Conservation (phyloP, 2,329 filamentous ascomycete species). For the Dryadomyces sulphureus region DNA sequence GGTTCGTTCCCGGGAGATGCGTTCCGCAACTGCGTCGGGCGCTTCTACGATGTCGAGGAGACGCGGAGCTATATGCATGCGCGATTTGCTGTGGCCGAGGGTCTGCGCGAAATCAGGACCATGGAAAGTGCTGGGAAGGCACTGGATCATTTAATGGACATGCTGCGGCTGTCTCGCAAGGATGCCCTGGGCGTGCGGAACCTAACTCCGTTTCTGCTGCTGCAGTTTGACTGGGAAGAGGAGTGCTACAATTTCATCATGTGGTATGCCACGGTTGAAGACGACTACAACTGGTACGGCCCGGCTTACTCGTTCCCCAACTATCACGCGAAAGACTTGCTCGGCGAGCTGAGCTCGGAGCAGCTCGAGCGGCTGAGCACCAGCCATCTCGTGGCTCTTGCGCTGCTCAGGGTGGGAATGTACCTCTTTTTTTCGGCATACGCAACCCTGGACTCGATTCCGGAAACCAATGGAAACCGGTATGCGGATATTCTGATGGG, state of each 20-base stretch:
- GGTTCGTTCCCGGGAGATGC: too few species aligned
- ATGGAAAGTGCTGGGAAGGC: too few species aligned
- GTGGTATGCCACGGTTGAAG: slow-evolving; percentile 21
- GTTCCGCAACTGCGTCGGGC: too few species aligned
- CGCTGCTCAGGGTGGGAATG: slow-evolving; percentile 12
- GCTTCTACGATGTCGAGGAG: too few species aligned
- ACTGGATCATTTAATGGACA: slow-evolving; percentile 3
- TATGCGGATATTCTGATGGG: too few species aligned
- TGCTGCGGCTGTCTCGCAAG: slow-evolving; percentile 6
- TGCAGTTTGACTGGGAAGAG: slow-evolving; percentile 19
- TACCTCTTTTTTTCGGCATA: slow-evolving; percentile 7
- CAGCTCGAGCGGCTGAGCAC: background rate
- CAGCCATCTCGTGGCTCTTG: slow-evolving; percentile 11
- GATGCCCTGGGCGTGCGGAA: slow-evolving; percentile 9
- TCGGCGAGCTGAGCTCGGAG: too few species aligned
- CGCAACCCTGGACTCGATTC: too few species aligned
- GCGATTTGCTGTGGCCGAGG: too few species aligned
- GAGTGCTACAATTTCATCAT: slow-evolving; percentile 31
- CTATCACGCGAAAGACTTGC: too few species aligned
- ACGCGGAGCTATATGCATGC: too few species aligned
- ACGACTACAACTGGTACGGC: slow-evolving; percentile 14
- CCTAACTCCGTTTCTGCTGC: slow-evolving; percentile 11
- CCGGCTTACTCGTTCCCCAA: slow-evolving; percentile 18
- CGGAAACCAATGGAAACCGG: too few species aligned
- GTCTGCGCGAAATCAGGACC: too few species aligned